These are phyloP conservation scores for Xerocomus potaroensis DNA, from an alignment of 768 basidiomycete genomes.

Conservation along the genomic window DNA sequence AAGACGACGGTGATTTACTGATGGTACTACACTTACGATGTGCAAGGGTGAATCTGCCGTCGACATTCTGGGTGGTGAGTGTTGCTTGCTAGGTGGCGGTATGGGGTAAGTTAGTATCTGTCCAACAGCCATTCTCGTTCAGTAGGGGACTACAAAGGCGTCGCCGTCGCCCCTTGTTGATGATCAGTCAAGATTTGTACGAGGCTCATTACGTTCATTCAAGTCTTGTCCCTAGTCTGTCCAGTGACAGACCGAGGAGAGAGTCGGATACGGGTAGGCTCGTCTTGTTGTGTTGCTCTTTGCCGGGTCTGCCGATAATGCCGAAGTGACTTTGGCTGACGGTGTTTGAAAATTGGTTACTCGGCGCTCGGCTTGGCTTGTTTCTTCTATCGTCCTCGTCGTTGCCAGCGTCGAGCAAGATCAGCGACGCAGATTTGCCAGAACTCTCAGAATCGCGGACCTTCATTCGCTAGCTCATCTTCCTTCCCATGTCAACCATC, in stretches of 20 bases:
- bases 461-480: not conserved
- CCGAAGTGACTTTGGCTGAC: too few species aligned
- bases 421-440: not conserved
- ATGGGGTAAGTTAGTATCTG: too few species aligned
- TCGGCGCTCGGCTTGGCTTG: conserved; percentile 9
- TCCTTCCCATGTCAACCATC: conserved; percentile 25
- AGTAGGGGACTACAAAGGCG: too few species aligned
- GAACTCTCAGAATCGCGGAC: not conserved
- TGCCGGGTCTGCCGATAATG: conserved; percentile 8
- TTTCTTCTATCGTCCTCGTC: conserved; percentile 11
- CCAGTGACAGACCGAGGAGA: too few species aligned
- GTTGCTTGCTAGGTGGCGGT: too few species aligned
- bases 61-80: conserved; percentile 22
- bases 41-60: conserved; percentile 48
- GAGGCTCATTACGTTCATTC: too few species aligned
- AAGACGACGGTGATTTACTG: not conserved
- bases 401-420: conserved; percentile 12
- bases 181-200: too few species aligned
- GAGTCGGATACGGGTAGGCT: too few species aligned
- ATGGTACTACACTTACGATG: conserved; percentile 37
- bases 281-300: not conserved
- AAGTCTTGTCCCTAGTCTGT: too few species aligned
- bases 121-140: too few species aligned
- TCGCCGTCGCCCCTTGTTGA: too few species aligned
- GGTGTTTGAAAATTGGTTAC: conserved; percentile 29